Percentiles rank a stretch among this genome's conserved stretches.
Conservation (phyloP, 352 stramenopile genomes). For the Phytophthora capsici region DNA sequence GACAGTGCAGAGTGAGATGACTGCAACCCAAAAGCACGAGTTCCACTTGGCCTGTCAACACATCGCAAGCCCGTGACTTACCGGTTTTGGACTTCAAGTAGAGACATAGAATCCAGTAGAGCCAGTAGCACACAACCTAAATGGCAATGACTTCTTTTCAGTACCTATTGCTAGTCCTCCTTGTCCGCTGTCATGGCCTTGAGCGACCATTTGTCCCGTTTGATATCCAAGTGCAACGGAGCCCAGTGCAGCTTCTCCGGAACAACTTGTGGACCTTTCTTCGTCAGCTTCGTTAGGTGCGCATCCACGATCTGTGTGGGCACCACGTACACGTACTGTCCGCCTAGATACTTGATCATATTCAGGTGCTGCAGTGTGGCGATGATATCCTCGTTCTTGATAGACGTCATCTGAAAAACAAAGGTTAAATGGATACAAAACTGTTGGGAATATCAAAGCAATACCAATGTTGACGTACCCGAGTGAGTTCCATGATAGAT, state of each 20-base stretch:
- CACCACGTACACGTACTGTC: conserved; percentile 98
- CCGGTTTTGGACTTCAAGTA: too few relatives aligned
- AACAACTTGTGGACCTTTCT: conserved; percentile 73
- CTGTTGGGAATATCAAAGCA: background rate
- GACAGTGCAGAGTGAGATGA: conserved; percentile 74
- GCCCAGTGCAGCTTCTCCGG: conserved; percentile 87
- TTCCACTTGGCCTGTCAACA: conserved; percentile 57
- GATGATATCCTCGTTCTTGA: conserved; percentile 99
- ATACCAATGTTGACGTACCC: conserved; percentile 32
- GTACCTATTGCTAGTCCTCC: conserved; percentile 52
- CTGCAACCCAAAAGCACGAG: conserved; percentile 50
- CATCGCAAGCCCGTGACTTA: background rate
- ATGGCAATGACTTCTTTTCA: too few relatives aligned
- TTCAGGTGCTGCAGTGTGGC: conserved; percentile 97
- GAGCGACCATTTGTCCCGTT: conserved; percentile 88
- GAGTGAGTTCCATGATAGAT: conserved; percentile 97
- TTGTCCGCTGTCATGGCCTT: conserved; percentile 78
- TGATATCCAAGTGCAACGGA: conserved; percentile 83
- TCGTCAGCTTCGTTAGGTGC: conserved; percentile 79
- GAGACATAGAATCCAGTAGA: conserved; percentile 5
- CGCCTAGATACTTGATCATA: conserved; percentile 99
- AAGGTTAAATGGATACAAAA: background rate
- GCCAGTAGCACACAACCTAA: background rate
- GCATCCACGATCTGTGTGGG: conserved; percentile 92
- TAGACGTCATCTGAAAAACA: conserved; percentile 66